Percentiles rank a stretch among this genome's conserved stretches.
Conservation (phyloP, 441 rosid species). For the Croton laevigatus region DNA sequence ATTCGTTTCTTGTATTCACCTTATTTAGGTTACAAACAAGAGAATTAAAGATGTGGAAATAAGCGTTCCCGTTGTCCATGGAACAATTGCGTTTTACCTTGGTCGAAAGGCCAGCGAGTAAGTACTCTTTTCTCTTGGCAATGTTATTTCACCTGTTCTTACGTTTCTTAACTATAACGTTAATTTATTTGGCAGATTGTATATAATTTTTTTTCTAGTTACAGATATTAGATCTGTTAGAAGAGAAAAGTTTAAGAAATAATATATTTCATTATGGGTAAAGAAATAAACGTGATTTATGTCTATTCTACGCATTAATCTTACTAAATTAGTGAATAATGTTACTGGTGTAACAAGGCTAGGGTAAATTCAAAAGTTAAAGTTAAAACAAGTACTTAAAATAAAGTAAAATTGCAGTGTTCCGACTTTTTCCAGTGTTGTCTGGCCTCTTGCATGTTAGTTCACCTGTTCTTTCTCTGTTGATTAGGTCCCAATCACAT, state of each 20-base stretch:
- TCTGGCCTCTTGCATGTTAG: neutral
- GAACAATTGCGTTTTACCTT: constrained; percentile 69
- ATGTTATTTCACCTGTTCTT: neutral
- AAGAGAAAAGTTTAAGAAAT: neutral
- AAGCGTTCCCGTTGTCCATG: constrained; percentile 61
- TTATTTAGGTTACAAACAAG: constrained; percentile 35
- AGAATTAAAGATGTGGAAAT: constrained; percentile 60
- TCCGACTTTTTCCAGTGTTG: too few relatives aligned
- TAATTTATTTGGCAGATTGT: too few relatives aligned
- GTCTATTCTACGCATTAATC: too few relatives aligned
- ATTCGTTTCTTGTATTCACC: neutral
- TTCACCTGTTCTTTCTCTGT: neutral
- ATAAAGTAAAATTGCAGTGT: too few relatives aligned
- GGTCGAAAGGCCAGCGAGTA: constrained; percentile 76
- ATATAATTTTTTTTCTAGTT: too few relatives aligned
- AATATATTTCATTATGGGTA: too few relatives aligned
- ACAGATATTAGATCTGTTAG: neutral
- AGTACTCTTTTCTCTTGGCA: constrained; percentile 22
- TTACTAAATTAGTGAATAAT: neutral
- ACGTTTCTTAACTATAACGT: too few relatives aligned
- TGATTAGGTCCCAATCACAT: constrained; percentile 62
- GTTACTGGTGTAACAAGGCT: neutral
- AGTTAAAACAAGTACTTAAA: too few relatives aligned
- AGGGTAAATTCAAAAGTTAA: neutral
- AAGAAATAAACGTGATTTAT: neutral